Evolutionary conservation across 2,329 filamentous ascomycete species (phyloP).

Genomic region (Paecilomyces sp.): DNA sequence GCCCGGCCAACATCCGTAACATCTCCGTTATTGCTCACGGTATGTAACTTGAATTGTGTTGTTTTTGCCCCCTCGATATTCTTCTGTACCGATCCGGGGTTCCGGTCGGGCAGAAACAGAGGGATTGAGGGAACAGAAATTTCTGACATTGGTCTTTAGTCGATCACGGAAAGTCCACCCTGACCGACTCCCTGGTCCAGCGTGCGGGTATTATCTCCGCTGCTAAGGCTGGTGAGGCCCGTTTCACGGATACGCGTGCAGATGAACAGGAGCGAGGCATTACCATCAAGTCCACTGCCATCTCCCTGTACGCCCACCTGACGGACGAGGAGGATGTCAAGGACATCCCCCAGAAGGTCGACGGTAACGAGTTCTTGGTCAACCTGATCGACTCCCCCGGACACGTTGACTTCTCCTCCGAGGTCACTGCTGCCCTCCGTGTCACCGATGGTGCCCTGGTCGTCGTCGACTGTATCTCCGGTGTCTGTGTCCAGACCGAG

Average conservation of each 20-base stretch:
- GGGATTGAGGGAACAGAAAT: not conserved
- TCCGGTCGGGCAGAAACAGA: not conserved
- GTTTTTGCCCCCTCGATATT: not conserved
- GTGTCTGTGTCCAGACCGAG: slow-evolving; percentile 99
- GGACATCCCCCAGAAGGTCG: slow-evolving; percentile 82
- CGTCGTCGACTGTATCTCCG: slow-evolving; percentile 98
- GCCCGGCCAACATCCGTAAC: slow-evolving; percentile 65
- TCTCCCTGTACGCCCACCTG: slow-evolving; percentile 90
- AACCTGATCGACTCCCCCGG: slow-evolving; percentile 99
- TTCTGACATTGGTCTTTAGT: slow-evolving; percentile 39
- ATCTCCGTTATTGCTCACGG: slow-evolving; percentile 99
- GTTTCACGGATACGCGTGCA: slow-evolving; percentile 92
- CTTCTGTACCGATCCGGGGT: not conserved
- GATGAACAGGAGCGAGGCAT: slow-evolving; percentile 99
- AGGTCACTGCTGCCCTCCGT: slow-evolving; percentile 98
- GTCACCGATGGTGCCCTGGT: slow-evolving; percentile 99
- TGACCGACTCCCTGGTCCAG: slow-evolving; percentile 98
- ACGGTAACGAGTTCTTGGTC: slow-evolving; percentile 97
- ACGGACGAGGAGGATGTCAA: slow-evolving; percentile 78
- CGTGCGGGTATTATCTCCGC: slow-evolving; percentile 99
- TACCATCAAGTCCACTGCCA: slow-evolving; percentile 99
- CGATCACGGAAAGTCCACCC: slow-evolving; percentile 99
- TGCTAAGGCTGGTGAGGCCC: slow-evolving; percentile 90
- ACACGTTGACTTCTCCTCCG: slow-evolving; percentile 99
- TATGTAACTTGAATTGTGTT: slow-evolving; percentile 30